phyloP scores from a whole-genome alignment of 305 asterid genomes.

The Fraxinus angustifolia region DNA sequence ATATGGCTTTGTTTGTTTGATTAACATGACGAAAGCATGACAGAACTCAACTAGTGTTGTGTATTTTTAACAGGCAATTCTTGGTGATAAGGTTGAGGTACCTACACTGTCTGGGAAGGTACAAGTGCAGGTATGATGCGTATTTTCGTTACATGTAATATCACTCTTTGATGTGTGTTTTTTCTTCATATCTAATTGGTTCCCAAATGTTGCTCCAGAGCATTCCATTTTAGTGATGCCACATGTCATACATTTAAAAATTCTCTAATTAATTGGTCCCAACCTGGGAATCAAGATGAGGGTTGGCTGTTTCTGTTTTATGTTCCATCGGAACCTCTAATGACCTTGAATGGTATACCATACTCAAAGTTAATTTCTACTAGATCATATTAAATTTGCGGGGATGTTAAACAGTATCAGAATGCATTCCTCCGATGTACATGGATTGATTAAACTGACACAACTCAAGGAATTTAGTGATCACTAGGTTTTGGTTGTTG shows the following conservation, averaged over 20 bases:
- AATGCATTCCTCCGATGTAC: neutral
- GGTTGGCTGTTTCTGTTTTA: neutral
- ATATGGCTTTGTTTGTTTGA: neutral
- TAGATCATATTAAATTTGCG: neutral
- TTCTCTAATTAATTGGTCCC: conserved; percentile 3
- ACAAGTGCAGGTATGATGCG: conserved; percentile 52
- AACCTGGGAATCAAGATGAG: neutral
- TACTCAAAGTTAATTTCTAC: neutral
- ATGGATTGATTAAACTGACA: neutral
- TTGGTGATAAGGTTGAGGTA: conserved; percentile 81
- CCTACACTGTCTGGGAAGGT: conserved; percentile 72
- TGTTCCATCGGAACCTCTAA: neutral
- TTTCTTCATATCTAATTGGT: neutral
- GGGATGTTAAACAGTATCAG: neutral
- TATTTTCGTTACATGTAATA: conserved; percentile 17
- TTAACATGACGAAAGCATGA: conserved; percentile 10
- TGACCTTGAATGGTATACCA: neutral
- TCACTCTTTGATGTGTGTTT: conserved; percentile 16
- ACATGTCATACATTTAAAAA: neutral
- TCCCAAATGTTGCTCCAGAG: conserved; percentile 15
- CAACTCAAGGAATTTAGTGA: neutral
- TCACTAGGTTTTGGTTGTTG: neutral
- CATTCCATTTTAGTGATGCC: conserved; percentile 8
- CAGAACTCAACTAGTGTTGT: conserved; percentile 14
- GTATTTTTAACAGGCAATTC: conserved; percentile 65